phyloP scores from a whole-genome alignment of 179 eudicot species.

The Spergularia azorica region DNA sequence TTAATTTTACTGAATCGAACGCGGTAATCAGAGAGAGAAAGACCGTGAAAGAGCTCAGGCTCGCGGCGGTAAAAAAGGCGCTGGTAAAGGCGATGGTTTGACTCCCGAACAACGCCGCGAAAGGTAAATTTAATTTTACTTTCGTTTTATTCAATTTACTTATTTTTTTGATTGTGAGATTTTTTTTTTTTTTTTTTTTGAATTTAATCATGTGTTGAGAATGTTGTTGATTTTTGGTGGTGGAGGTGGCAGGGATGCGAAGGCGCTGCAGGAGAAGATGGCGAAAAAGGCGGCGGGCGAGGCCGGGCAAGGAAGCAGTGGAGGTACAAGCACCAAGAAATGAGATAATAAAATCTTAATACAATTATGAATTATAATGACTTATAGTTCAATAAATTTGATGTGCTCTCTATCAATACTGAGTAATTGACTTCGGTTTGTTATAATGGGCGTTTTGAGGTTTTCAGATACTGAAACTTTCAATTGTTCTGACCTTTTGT shows the following conservation, averaged over 20 bases:
- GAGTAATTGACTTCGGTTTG: not conserved
- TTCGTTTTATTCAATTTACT: not conserved
- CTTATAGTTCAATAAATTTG: slow-evolving; percentile 4
- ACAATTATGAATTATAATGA: not conserved
- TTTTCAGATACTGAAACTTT: too few relatives aligned
- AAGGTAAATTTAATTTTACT: slow-evolving; percentile 12
- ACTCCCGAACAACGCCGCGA: slow-evolving; percentile 41
- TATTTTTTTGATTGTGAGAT: not conserved
- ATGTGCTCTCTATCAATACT: not conserved
- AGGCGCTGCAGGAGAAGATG: slow-evolving; percentile 66
- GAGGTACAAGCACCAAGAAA: slow-evolving; percentile 31
- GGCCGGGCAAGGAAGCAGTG: slow-evolving; percentile 30
- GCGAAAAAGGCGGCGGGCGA: slow-evolving; percentile 52
- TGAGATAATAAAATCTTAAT: slow-evolving; percentile 3
- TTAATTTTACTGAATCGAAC: slow-evolving; percentile 27
- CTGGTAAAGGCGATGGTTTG: slow-evolving; percentile 35
- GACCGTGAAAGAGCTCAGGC: slow-evolving; percentile 41
- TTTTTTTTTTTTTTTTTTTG: not conserved
- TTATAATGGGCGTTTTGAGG: not conserved
- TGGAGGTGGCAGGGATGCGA: slow-evolving; percentile 55
- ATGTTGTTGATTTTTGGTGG: not conserved
- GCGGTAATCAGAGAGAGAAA: slow-evolving; percentile 42
- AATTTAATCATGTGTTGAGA: not conserved
- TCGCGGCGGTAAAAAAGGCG: slow-evolving; percentile 28
- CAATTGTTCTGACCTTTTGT: too few relatives aligned